A percentile compares a stretch with the other conserved stretches of the same genome.
Conservation (phyloP, 257 asterid species). For the Ligustrum vulgare region DNA sequence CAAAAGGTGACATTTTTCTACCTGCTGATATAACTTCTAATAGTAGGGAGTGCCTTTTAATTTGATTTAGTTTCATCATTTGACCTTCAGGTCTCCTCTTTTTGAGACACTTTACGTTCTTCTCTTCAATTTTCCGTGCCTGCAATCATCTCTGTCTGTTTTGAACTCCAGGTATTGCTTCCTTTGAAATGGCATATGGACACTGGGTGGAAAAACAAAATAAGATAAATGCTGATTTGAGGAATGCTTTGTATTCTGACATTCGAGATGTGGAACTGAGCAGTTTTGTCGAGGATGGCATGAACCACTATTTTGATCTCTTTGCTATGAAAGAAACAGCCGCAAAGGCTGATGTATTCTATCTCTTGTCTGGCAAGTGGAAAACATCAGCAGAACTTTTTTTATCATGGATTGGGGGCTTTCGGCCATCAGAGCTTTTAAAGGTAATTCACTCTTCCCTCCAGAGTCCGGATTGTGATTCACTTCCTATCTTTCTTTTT, state of each 20-base stretch:
- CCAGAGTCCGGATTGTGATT: constrained; percentile 1
- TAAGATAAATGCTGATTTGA: constrained; percentile 50
- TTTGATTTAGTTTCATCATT: not conserved
- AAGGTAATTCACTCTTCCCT: constrained; percentile 43
- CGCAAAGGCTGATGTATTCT: constrained; percentile 77
- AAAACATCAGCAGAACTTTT: constrained; percentile 83
- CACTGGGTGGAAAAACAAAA: constrained; percentile 85
- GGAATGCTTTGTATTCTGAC: constrained; percentile 58
- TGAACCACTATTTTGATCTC: constrained; percentile 69
- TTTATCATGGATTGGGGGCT: constrained; percentile 93
- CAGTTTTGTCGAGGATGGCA: constrained; percentile 51
- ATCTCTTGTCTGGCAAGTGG: constrained; percentile 85
- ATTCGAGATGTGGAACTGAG: constrained; percentile 57
- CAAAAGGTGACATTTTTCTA: not conserved
- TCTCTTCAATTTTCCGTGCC: not conserved
- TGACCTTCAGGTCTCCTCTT: not conserved
- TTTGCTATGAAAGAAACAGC: constrained; percentile 79
- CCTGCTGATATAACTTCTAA: not conserved
- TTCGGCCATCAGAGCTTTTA: constrained; percentile 83
- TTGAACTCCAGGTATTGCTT: constrained; percentile 48
- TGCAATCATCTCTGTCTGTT: constrained; percentile 5
- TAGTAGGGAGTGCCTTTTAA: not conserved
- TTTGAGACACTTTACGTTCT: not conserved
- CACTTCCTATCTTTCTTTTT: not conserved
- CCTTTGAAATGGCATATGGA: constrained; percentile 75